Conservation (phyloP, 1,284 basidiomycete genomes). For the Tilletia indica region DNA sequence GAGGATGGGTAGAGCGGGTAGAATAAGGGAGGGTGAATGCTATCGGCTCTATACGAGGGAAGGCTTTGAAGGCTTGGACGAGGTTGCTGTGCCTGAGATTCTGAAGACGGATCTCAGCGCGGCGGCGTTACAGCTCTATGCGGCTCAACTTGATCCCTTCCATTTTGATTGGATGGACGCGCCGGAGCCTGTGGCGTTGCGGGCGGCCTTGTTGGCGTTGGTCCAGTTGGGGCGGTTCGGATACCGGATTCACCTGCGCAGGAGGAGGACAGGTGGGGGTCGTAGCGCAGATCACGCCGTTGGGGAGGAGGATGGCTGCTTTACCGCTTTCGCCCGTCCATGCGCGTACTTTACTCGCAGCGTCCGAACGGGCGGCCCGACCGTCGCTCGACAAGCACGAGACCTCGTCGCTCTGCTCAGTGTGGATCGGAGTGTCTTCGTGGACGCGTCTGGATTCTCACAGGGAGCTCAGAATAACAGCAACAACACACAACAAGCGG, state of each 20-base stretch:
- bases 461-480: not conserved
- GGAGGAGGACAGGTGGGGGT: not conserved
- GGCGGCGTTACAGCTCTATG: constrained; percentile 43
- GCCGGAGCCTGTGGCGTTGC: constrained; percentile 35
- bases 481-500: constrained; percentile 33
- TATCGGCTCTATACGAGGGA: constrained; percentile 47
- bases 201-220: constrained; percentile 43
- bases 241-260: not conserved
- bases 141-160: constrained; percentile 49
- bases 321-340: constrained; percentile 48
- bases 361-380: constrained; percentile 32
- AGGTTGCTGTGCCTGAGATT: constrained; percentile 42
- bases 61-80: constrained; percentile 32
- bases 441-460: constrained; percentile 3
- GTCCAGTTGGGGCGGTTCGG: constrained; percentile 45
- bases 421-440: constrained; percentile 20
- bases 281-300: constrained; percentile 31
- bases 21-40: constrained; percentile 47
- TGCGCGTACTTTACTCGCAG: constrained; percentile 46
- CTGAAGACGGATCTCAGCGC: constrained; percentile 44
- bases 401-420: constrained; percentile 51
- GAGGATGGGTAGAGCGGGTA: constrained; percentile 50
- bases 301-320: constrained; percentile 45
- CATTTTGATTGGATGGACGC: constrained; percentile 50
- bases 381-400: constrained; percentile 38